These are phyloP conservation scores for Arachnomyces sp. DNA, from an alignment of 2,329 filamentous ascomycete species.

Conservation along the genomic window DNA sequence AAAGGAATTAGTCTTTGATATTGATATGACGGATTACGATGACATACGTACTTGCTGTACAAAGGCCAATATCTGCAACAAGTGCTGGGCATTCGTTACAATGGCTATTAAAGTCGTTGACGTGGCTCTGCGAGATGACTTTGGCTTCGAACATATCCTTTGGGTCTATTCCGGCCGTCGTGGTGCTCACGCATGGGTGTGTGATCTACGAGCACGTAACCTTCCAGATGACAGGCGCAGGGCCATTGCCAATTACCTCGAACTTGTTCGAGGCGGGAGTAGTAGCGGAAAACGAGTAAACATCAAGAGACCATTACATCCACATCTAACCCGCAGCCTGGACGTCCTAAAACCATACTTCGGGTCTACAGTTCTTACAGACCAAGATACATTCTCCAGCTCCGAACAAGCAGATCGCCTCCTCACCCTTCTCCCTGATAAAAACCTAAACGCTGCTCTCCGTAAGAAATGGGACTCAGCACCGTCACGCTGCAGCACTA, in stretches of 20 bases:
- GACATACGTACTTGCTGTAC: conserved; percentile 92
- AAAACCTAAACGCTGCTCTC: conserved; percentile 65
- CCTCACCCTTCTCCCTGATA: conserved; percentile 77
- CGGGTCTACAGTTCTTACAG: conserved; percentile 68
- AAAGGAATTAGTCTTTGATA: conserved; percentile 98
- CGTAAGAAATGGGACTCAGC: conserved; percentile 86
- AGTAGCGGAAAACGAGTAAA: conserved; percentile 85
- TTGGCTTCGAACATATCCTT: conserved; percentile 92
- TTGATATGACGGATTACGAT: conserved; percentile 98
- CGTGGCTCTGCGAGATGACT: conserved; percentile 78
- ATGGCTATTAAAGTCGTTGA: conserved; percentile 97
- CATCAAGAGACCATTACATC: conserved; percentile 74
- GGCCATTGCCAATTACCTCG: conserved; percentile 81
- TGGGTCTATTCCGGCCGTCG: conserved; percentile 98
- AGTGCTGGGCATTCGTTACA: conserved; percentile 95
- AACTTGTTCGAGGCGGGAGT: conserved; percentile 78
- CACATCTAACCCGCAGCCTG: conserved; percentile 78
- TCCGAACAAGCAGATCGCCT: conserved; percentile 67
- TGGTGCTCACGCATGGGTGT: conserved; percentile 97
- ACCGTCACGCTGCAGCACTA: conserved; percentile 64
- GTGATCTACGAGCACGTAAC: conserved; percentile 74
- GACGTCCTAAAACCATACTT: conserved; percentile 80
- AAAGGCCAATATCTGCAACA: conserved; percentile 85
- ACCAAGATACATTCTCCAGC: conserved; percentile 77
- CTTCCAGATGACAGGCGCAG: conserved; percentile 81